Percentiles rank a stretch among this genome's conserved stretches.
phyloP scores from a whole-genome alignment of 75 land plant genomes.

The Gnetum montanum region DNA sequence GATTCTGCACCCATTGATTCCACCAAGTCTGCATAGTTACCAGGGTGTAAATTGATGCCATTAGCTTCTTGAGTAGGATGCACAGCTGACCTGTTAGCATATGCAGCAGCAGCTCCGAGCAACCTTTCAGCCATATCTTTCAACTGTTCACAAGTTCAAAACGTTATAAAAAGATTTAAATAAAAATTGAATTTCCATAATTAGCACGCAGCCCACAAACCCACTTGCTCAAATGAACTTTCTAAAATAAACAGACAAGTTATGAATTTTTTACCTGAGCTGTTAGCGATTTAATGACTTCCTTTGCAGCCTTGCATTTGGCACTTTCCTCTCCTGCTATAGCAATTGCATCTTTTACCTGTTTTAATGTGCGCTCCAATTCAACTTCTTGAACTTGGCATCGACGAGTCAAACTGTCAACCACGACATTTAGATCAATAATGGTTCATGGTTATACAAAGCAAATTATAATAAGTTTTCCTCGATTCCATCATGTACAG shows the following conservation, averaged over 20 bases:
- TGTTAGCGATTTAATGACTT: conserved; percentile 95
- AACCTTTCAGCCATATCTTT: conserved; percentile 92
- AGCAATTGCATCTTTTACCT: conserved; percentile 77
- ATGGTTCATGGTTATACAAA: too few relatives aligned
- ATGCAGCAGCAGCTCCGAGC: conserved; percentile 30
- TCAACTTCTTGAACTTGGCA: conserved; percentile 79
- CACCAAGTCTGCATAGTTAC: neutral
- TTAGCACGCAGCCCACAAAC: too few relatives aligned
- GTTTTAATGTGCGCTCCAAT: conserved; percentile 67
- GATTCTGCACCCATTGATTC: neutral
- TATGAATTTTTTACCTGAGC: conserved; percentile 49
- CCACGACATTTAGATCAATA: too few relatives aligned
- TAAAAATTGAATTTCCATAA: neutral
- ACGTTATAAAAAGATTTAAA: neutral
- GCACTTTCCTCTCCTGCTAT: conserved; percentile 89
- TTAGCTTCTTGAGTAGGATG: neutral
- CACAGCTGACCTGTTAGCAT: conserved; percentile 2
- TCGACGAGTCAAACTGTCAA: conserved; percentile 70
- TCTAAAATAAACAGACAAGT: neutral
- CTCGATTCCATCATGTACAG: too few relatives aligned
- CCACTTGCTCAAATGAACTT: neutral
- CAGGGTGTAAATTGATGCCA: neutral
- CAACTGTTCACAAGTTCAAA: conserved; percentile 57
- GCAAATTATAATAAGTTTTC: too few relatives aligned
- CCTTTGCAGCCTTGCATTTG: conserved; percentile 95